Evolutionary conservation across 257 asterid genomes (phyloP).

Genomic region (Solanum clarkiae): DNA sequence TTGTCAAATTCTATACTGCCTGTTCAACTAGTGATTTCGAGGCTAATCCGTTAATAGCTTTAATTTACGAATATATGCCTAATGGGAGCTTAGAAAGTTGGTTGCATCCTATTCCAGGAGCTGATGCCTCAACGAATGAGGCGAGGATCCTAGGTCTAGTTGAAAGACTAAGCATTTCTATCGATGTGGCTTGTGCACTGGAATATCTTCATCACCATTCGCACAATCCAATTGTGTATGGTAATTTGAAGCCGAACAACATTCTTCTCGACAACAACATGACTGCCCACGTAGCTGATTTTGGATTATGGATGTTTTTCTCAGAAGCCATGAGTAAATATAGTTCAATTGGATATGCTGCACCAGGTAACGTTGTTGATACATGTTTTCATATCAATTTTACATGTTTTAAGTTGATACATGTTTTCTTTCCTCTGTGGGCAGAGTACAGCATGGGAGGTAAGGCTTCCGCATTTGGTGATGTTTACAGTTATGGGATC

Average conservation of each 20-base stretch:
- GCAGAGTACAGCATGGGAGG: conserved; percentile 1
- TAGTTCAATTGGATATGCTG: conserved; percentile 3
- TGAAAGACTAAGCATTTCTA: neutral
- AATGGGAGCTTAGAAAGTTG: conserved; percentile 8
- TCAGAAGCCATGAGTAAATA: neutral
- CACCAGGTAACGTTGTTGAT: conserved; percentile 2
- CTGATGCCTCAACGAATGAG: neutral
- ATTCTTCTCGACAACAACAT: conserved; percentile 1
- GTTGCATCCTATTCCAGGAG: neutral
- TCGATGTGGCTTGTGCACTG: conserved; percentile 5
- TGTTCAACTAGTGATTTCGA: neutral
- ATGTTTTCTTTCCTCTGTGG: neutral
- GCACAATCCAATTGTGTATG: neutral
- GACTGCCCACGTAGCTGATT: conserved; percentile 7
- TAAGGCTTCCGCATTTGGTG: neutral
- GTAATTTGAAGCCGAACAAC: conserved; percentile 1
- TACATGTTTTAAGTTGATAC: neutral
- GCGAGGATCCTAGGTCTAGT: neutral
- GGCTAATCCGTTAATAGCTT: conserved; percentile 1
- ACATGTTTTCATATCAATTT: neutral
- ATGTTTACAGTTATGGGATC: conserved; percentile 1
- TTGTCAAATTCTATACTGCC: neutral
- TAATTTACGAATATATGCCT: conserved; percentile 4
- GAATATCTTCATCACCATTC: conserved; percentile 9
- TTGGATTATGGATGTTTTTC: conserved; percentile 2